Percentiles rank a stretch among this genome's conserved stretches.
Evolutionary conservation across 495 filamentous ascomycete species (phyloP).

Genomic region (Hyaloscypha bicolor): DNA sequence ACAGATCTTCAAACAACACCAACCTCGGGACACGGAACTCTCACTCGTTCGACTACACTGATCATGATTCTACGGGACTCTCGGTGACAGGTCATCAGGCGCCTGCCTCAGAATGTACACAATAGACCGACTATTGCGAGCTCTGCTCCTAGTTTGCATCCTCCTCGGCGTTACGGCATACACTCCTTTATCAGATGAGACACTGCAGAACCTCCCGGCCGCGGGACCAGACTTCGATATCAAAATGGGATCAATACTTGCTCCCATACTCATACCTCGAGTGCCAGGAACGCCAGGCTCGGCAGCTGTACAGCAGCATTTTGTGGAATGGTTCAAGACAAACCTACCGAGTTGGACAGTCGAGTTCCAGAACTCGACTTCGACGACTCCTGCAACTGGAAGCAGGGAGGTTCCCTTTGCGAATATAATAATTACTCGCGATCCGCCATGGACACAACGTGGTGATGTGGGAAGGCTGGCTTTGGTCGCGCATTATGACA

Average conservation of each 20-base stretch:
- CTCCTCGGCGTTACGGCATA: constrained; percentile 59
- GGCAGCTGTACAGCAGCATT: constrained; percentile 74
- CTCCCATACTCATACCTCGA: constrained; percentile 87
- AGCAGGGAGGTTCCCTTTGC: constrained; percentile 74
- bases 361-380: constrained; percentile 83
- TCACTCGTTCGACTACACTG: neutral
- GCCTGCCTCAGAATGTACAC: constrained; percentile 12
- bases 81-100: constrained; percentile 12
- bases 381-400: constrained; percentile 73
- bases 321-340: constrained; percentile 74
- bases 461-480: constrained; percentile 82
- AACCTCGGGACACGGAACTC: neutral
- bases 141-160: constrained; percentile 34
- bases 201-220: constrained; percentile 65
- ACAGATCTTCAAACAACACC: neutral
- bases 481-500: constrained; percentile 94
- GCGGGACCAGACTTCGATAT: constrained; percentile 82
- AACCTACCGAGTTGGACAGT: constrained; percentile 79
- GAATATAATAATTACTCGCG: constrained; percentile 85
- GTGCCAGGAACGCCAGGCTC: constrained; percentile 85
- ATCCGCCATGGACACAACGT: constrained; percentile 75
- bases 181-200: constrained; percentile 70
- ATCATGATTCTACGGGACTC: constrained; percentile 28
- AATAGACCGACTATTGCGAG: constrained; percentile 12
- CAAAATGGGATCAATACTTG: constrained; percentile 69